A percentile compares a stretch with the other conserved stretches of the same genome.
Conservation (phyloP, 805 yeast species). For the Metschnikowia similis region DNA sequence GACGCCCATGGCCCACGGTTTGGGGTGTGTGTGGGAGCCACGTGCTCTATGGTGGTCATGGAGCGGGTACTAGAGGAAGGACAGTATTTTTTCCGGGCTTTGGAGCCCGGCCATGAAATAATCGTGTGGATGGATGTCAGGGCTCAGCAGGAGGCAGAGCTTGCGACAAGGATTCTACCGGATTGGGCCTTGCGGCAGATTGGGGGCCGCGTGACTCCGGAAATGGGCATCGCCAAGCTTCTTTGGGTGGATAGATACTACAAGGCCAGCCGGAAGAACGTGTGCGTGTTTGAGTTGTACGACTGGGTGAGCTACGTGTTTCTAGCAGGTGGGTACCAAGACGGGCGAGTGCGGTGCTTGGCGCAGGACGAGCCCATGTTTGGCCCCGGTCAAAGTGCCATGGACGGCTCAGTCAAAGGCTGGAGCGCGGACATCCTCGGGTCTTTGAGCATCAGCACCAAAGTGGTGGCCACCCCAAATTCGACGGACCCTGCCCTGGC, state of each 20-base stretch:
- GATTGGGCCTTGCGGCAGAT: conserved; percentile 19
- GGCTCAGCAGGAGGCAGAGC: conserved; percentile 29
- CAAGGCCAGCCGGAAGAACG: conserved; percentile 10
- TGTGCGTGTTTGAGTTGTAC: conserved; percentile 46
- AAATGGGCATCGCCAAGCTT: conserved; percentile 56
- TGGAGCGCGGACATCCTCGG: conserved; percentile 35
- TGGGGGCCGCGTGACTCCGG: conserved; percentile 49
- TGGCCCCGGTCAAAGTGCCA: conserved; percentile 26
- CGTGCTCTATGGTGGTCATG: conserved; percentile 55
- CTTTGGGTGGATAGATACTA: conserved; percentile 31
- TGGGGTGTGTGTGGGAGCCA: conserved; percentile 43
- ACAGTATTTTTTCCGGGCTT: conserved; percentile 28
- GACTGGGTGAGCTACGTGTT: conserved; percentile 40
- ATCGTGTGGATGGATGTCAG: conserved; percentile 61
- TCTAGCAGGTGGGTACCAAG: conserved; percentile 21
- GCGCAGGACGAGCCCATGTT: conserved; percentile 7
- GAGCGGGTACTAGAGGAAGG: conserved; percentile 14
- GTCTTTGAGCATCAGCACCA: conserved; percentile 15
- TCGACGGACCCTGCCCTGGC: background rate
- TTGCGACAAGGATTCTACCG: conserved; percentile 25
- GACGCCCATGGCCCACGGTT: background rate
- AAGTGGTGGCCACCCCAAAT: conserved; percentile 10
- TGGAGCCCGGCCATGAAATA: conserved; percentile 33
- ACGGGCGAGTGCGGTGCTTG: conserved; percentile 14
- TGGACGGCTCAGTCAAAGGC: conserved; percentile 59